Evolutionary conservation across 345 rosid genomes (phyloP), one percentile per base, ranked within the genome.

Genomic region (Eucalyptus curtisii): DNA sequence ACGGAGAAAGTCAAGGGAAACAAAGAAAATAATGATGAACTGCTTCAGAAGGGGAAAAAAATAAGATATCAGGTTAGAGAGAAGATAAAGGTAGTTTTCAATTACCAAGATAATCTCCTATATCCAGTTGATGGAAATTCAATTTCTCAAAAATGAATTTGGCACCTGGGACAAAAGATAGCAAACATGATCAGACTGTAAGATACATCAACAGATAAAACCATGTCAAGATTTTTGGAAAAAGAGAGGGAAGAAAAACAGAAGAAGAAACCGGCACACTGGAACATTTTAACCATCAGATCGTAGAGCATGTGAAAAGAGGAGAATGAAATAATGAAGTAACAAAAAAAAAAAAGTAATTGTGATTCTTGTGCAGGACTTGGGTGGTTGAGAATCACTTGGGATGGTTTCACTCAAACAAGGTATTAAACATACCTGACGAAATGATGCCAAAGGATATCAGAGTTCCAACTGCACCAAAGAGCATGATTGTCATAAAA

Each of bases 381-480:
- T 53, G 87, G 64, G 64, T 31, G 59, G 22, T 86, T 4, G 71
- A 87, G 10, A 31, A 42, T 33, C 16, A 22, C 48, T 71, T 88
- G 87, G 68, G 50, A 90, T 10, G 40, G 15, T 49, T 40, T 10
- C 8, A 49, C 31, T 64, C 30, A 27, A 13, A 59, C 33, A 49
- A 40, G 30, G 9, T 68, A 16, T 50, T 86, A 20, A 30, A 52
- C 86, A 86, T 95, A 98, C 99, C 99, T 89, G 91, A 50, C 57
- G 99, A 95, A 88, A 98, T 92, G 94, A 96, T 94, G 87, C 88
- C 91, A 88, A 96, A 96, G 40, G 99, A 98, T 93, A 98, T 95
- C 66, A 98, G 94, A 90, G 99, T 98, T 19, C 99, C 99, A 89
- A 98, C 79, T 61, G 98, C 99, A 86, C 99, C 99, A 92, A 95